phyloP scores from a whole-genome alignment of 345 rosid species.

The Citrus sinensis region DNA sequence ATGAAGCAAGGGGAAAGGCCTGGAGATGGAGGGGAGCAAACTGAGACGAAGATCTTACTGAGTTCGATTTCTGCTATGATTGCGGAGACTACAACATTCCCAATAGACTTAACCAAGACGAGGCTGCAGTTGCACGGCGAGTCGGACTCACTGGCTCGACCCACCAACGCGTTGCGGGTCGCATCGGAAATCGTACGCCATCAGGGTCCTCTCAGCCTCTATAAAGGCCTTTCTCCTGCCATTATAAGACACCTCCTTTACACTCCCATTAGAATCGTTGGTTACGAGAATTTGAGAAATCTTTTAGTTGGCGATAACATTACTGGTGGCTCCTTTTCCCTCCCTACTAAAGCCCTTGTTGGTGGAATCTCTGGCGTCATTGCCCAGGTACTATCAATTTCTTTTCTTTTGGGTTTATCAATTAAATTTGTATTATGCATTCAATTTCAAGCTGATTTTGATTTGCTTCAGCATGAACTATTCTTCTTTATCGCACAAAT shows the following conservation, averaged over 20 bases:
- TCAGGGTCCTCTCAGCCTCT: constrained; percentile 55
- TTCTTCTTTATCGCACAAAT: no score
- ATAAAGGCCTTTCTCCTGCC: constrained; percentile 76
- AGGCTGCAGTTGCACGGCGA: constrained; percentile 77
- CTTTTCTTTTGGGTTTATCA: no score
- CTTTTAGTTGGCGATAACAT: constrained; percentile 17
- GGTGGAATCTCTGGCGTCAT: constrained; percentile 83
- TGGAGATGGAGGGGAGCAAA: constrained; percentile 17
- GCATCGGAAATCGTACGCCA: constrained; percentile 49
- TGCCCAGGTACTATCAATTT: constrained; percentile 58
- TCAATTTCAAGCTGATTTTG: no score
- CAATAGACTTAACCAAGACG: constrained; percentile 83
- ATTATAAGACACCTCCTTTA: constrained; percentile 70
- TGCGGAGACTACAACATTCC: constrained; percentile 78
- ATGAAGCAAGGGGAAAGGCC: no score
- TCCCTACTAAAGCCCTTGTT: constrained; percentile 50
- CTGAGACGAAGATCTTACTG: constrained; percentile 42
- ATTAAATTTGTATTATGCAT: no score
- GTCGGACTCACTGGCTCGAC: constrained; percentile 26
- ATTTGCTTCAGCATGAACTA: no score
- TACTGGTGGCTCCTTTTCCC: constrained; percentile 45
- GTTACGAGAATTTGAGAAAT: constrained; percentile 74
- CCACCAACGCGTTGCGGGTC: constrained; percentile 46
- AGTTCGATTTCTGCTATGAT: constrained; percentile 78
- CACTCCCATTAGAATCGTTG: constrained; percentile 79